Base-by-base conservation (phyloP, 2,329 filamentous ascomycete species). In the Phyllosticta citrichinensis region DNA sequence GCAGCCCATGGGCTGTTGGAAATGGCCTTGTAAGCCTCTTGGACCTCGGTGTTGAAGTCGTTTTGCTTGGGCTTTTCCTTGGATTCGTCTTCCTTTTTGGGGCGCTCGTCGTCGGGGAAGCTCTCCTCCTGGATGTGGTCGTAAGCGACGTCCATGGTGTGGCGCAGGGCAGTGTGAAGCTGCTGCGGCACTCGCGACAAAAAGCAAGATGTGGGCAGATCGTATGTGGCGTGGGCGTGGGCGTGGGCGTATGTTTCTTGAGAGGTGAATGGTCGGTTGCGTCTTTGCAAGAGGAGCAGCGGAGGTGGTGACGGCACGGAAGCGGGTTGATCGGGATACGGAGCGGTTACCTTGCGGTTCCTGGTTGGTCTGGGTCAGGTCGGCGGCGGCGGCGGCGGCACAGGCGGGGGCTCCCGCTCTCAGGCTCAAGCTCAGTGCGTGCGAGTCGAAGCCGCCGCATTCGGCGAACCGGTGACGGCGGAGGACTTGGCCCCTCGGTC, bases 21-120 rank as follows among this genome's bases (percentile, higher is more conserved):
- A 70, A 99, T 89, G 24, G 92, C 92, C 70, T 91, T 91, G 80
- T 97, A 97, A 6, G 93, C 94, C 75, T 97, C 91, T 75, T 96
- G 91, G 64, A 99, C 82, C 70, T 99, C 94, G 66, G 85, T 83
- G 71, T 95, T 95, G 66, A 99, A 82, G 58, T 87, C 79, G 67
- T 73, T 72, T 66, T 66, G 60, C 58, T 76, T 63, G 69, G 69
- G 63, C 17, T 47, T 22, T 53, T 64, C 62, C 20, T 19, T 10
- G 12, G 53, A 17, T 55, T 64, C 62, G 10, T 30, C 47, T 52
- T 77, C 76, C 63, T 78, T 76, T 66, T 82, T 79, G 58, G 76
- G 73, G 35, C 69, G 63, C 33, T 72, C 67, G 64, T 83, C 78
- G 63, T 79, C 71, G 4, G 77, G 74, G 25, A 77, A 75, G 67